Conservation (phyloP, 331 rosid species). For the Rhamnella rubrinervis region DNA sequence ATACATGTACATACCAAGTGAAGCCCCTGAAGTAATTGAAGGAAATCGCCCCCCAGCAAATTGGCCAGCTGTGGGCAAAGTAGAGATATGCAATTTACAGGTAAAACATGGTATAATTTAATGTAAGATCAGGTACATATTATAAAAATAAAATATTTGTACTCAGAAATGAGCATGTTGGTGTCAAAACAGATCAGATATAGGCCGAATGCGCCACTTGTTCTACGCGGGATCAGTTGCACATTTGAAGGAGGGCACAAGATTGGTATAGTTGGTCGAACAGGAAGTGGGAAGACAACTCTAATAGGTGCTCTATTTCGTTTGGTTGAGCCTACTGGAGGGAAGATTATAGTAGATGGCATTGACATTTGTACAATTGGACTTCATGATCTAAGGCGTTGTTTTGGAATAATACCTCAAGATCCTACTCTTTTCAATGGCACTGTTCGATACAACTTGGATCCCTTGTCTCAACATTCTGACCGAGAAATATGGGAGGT, state of each 20-base stretch:
- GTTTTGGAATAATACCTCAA: constrained; percentile 81
- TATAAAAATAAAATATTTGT: constrained; percentile 6
- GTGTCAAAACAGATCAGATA: constrained; percentile 44
- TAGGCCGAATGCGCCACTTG: constrained; percentile 59
- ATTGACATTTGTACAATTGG: constrained; percentile 65
- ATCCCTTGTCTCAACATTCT: constrained; percentile 68
- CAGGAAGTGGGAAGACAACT: constrained; percentile 88
- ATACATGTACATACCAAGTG: constrained; percentile 62
- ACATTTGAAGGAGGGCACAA: constrained; percentile 60
- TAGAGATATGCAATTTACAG: constrained; percentile 58
- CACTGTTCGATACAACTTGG: constrained; percentile 69
- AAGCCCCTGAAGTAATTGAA: constrained; percentile 66
- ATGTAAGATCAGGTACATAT: no score
- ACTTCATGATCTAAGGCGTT: constrained; percentile 65
- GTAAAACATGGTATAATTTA: constrained; percentile 18
- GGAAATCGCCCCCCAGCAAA: constrained; percentile 57
- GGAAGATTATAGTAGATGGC: constrained; percentile 58
- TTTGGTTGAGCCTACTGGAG: constrained; percentile 71
- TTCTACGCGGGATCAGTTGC: constrained; percentile 73
- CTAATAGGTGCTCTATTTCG: constrained; percentile 81
- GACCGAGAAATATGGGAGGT: constrained; percentile 90
- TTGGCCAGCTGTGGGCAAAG: constrained; percentile 80
- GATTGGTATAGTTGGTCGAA: constrained; percentile 88
- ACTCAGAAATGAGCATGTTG: no score
- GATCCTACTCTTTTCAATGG: constrained; percentile 83